Evolutionary conservation across 768 basidiomycete species (phyloP), one percentile per base, ranked within the genome.

Genomic region (Termitomyces sp.): DNA sequence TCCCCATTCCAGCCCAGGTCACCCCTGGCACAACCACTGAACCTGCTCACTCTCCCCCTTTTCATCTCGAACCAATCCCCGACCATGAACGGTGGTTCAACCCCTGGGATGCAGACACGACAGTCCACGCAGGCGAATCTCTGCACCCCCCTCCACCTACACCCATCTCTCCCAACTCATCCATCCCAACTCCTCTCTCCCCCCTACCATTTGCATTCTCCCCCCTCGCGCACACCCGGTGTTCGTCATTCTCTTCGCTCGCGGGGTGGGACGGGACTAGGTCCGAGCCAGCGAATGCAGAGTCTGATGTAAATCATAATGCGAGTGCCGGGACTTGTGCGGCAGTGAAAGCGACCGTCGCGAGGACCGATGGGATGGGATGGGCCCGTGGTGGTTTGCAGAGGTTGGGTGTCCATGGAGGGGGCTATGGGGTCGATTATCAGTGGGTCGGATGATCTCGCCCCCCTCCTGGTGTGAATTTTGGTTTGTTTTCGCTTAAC

Each of bases 191-290:
- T 2, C 40, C 40, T n/a, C 40, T 20, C 18, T 41, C 40, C 9
- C 41, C 14, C 11, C 6, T 16, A 22, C 22, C 30, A 5, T 35
- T 36, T 16, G 8, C n/a, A 9, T 44, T 24, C 22, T 52, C 50
- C 5, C 6, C 50, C 18, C 4, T 11, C 18, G 9, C 9, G 16
- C 36, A 51, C 4, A 51, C 36, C 9, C 16, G 2, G 2, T 11
- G 35, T n/a, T 57, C 51, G 7, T 43, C 56, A 24, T 51, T 45
- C 18, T 52, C 56, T 3, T 45, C 49, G 16, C 50, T 57, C 2
- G 49, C 56, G 11, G 51, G 56, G 24, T 57, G 56, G 56, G 56
- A 57, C 7, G 56, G 73, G 74, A 0, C 51, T 69, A 44, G 18
- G 24, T 24, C 26, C 13, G 51, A 52, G 11, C 36, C 10, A 24